Base-by-base conservation (phyloP, 345 rosid genomes). In the Rhizophora apiculata region DNA sequence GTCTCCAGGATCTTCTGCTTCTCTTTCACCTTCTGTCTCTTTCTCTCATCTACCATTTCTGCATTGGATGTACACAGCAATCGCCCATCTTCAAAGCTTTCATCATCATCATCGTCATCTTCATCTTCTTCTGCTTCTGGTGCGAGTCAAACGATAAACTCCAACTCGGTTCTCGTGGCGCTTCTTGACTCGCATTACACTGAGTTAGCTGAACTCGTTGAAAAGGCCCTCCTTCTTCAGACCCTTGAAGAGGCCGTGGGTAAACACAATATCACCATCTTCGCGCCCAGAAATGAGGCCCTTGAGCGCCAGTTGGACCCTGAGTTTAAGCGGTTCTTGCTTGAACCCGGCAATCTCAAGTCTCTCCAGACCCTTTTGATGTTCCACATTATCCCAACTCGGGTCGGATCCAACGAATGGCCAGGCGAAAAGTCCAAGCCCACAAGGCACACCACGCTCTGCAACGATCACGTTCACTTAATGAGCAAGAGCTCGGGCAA, bases 171-270 rank as follows among this genome's bases (percentile, higher is more conserved):
- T 65, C 90, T 94, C n/a, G 96, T 94, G 2, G 97, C 97, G 31
- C 95, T 94, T 43, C 93, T 91, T 10, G 98, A 94, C 79, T 94
- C 98, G 51, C 97, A 86, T 82, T 94, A 91, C 78, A 91, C 97
- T 1, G 97, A 89, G 72, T 77, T 94, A 18, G 85, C 98, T 2
- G 98, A 94, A 67, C 91, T 91, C 3, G 88, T 91, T 0, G 98
- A 94, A 62, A 94, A 94, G 66, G 98, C 97, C 36, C 88, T 88
- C 37, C 96, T 94, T n/a, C 86, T 94, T 19, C 94, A 88, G 43
- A 83, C 88, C 20, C 92, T 95, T 1, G 98, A 95, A 74, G 88
- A 83, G 63, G 96, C 96, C n/a, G 97, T 92, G 20, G 89, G 90
- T 11, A 68, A 70, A 26, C 90, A 95, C 85, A 90, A 90, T 66